Evolutionary conservation across 345 rosid species (phyloP), one percentile per base, ranked within the genome.

Genomic region (Dipteronia sinensis): DNA sequence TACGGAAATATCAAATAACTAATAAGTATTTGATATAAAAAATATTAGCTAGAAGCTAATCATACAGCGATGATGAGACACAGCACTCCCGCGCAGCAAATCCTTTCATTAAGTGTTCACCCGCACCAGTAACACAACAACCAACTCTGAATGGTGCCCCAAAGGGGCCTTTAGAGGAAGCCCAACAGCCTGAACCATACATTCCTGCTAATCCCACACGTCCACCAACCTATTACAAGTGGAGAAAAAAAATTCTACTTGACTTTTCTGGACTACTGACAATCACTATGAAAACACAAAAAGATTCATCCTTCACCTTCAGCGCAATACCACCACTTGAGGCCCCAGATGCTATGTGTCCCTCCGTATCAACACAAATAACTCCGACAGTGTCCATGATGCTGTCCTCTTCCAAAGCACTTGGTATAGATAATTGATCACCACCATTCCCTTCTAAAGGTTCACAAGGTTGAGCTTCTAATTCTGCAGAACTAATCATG

Each of bases 101-200:
- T 78, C 93, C 98, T 89, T 90, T 96, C 94, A 94, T 94, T 65
- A 94, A 83, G 86, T 85, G 88, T 81, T 96, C 98, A 75, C 99
- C 98, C 2, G 97, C 95, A 66, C 99, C 99, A 51, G 88, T 89
- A 68, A 88, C 98, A 83, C 99, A 94, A 78, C 93, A 88, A 10
- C 97, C 99, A 53, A 84, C 94, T 56, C 87, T 81, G 82, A 85
- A 88, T 42, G 98, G 93, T 84, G 83, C 83, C 69, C 89, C 95
- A 55, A 82, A 92, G 49, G 88, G 91, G 74, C 92, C 95, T 83
- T 83, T 90, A 16, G 91, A 86, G 64, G 94, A 87, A 71, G 98
- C 99, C 99, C 99, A 96, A 74, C 98, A 94, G 44, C 99, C 99
- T 53, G 94, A 89, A 76, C 99, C 99, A 79, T 96, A 91, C 80